phyloP scores from a whole-genome alignment of 805 yeast species.

The Sugiyamaella qingdaonensis region DNA sequence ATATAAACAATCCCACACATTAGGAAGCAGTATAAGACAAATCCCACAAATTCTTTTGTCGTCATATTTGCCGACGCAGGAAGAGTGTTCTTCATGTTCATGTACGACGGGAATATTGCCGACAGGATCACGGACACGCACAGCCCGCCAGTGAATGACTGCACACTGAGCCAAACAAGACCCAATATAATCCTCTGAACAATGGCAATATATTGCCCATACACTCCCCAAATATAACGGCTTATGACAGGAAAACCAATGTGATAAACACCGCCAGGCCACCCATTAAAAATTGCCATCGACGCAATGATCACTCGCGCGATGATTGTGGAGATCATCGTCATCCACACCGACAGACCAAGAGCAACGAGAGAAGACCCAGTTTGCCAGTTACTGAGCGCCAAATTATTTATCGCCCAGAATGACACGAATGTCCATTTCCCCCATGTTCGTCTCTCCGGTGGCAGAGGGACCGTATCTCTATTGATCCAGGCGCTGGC shows the following conservation, averaged over 20 bases:
- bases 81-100: slow-evolving; percentile 38
- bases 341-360: slow-evolving; percentile 42
- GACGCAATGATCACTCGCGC: slow-evolving; percentile 40
- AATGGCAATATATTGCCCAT: slow-evolving; percentile 44
- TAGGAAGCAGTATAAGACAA: slow-evolving; percentile 35
- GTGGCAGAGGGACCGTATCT: slow-evolving; percentile 45
- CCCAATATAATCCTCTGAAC: slow-evolving; percentile 42
- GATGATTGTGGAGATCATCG: slow-evolving; percentile 42
- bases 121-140: slow-evolving; percentile 29
- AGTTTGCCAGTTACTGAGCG: slow-evolving; percentile 40
- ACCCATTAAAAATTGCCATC: slow-evolving; percentile 42
- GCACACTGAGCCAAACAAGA: slow-evolving; percentile 45
- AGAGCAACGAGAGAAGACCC: slow-evolving; percentile 41
- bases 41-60: slow-evolving; percentile 39
- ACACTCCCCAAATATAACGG: slow-evolving; percentile 45
- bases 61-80: slow-evolving; percentile 36
- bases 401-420: slow-evolving; percentile 28
- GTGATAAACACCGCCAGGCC: slow-evolving; percentile 47
- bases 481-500: slow-evolving; percentile 18
- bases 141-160: slow-evolving; percentile 46
- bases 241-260: slow-evolving; percentile 46
- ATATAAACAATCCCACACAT: slow-evolving; percentile 11
- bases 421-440: slow-evolving; percentile 36
- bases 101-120: slow-evolving; percentile 35
- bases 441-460: slow-evolving; percentile 45